Evolutionary conservation across 129 eudicot genomes (phyloP).

Genomic region (Cynara cardunculus): DNA sequence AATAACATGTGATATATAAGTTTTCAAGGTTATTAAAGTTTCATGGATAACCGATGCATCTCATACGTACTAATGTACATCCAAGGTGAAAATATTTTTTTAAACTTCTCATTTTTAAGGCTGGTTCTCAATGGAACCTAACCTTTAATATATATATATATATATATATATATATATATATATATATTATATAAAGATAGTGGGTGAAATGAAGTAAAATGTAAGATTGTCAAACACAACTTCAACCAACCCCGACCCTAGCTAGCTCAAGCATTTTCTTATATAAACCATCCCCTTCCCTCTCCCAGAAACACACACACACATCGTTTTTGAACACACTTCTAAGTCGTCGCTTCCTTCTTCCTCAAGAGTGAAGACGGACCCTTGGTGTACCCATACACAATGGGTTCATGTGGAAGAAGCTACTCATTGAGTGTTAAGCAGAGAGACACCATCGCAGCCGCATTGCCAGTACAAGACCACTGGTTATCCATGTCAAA

Average conservation of each 20-base stretch:
- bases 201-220: neutral
- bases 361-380: neutral
- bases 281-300: conserved; percentile 13
- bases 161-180: too few species aligned
- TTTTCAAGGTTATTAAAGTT: too few species aligned
- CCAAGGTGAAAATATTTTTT: too few species aligned
- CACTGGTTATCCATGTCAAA: conserved; percentile 67
- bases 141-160: too few species aligned
- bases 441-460: conserved; percentile 36
- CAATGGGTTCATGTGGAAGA: conserved; percentile 36
- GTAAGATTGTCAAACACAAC: neutral
- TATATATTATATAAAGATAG: neutral
- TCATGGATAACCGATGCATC: too few species aligned
- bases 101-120: too few species aligned
- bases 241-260: neutral
- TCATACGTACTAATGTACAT: too few species aligned
- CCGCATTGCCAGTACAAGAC: conserved; percentile 52
- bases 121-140: too few species aligned
- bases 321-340: neutral
- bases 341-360: neutral
- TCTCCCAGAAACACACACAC: neutral
- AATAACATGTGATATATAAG: too few species aligned
- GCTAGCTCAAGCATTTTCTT: neutral
- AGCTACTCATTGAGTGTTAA: conserved; percentile 26
- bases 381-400: neutral